A percentile compares a stretch with the other conserved stretches of the same genome.
These are phyloP conservation scores for Nemania sp. DNA, from an alignment of 2,329 filamentous ascomycete species.

Conservation along the genomic window DNA sequence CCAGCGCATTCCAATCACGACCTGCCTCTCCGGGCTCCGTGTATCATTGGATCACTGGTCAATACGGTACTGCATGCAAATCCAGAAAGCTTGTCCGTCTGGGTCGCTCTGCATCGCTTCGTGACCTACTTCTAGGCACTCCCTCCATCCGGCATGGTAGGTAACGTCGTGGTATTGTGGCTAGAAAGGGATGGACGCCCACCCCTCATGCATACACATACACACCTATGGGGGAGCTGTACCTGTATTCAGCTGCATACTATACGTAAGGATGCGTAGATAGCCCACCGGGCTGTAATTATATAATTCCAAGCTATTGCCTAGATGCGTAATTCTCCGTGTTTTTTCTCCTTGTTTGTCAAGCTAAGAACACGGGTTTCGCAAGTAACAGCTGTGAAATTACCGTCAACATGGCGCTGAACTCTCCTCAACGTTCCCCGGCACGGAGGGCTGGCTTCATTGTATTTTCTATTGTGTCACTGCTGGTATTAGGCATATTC, in stretches of 20 bases:
- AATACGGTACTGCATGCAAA: conserved; percentile 15
- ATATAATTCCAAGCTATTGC: conserved; percentile 30
- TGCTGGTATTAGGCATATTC: conserved; percentile 53
- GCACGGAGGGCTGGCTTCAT: conserved; percentile 46
- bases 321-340: conserved; percentile 6
- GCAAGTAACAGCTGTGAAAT: conserved; percentile 23
- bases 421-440: conserved; percentile 35
- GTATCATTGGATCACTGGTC: conserved; percentile 4
- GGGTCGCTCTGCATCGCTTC: conserved; percentile 16
- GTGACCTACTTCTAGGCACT: conserved; percentile 28
- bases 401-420: conserved; percentile 38
- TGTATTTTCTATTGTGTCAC: conserved; percentile 49
- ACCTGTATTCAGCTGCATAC: background rate
- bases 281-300: conserved; percentile 19
- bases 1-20: conserved; percentile 25
- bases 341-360: conserved; percentile 2
- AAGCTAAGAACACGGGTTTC: conserved; percentile 12
- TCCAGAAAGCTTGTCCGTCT: conserved; percentile 23
- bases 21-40: conserved; percentile 29
- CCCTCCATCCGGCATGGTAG: conserved; percentile 13
- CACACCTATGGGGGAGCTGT: background rate
- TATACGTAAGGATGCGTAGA: background rate
- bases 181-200: background rate
- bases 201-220: conserved; percentile 13
- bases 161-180: background rate